Evolutionary conservation across 495 filamentous ascomycete species (phyloP).

Genomic region (Tuber umbilicatum): DNA sequence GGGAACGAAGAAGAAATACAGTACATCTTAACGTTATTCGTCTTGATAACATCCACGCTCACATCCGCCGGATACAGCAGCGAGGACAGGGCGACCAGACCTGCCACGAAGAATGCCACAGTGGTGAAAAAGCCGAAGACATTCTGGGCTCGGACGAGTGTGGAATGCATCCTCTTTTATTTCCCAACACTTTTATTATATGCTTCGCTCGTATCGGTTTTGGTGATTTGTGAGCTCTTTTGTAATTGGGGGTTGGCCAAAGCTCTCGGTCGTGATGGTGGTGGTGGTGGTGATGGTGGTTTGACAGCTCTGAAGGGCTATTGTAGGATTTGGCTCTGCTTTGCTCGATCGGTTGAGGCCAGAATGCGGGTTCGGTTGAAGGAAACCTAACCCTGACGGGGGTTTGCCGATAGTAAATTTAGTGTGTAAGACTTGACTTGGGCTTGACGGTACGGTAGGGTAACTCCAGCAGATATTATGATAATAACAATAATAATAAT

Average conservation of each 20-base stretch:
- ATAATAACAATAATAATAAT: no score
- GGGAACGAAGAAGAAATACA: constrained; percentile 1
- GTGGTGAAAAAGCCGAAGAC: constrained; percentile 98
- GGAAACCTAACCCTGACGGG: constrained; percentile 1
- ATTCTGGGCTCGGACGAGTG: constrained; percentile 74
- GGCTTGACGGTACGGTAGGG: no score
- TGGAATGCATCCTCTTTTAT: constrained; percentile 67
- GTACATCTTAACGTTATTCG: constrained; percentile 50
- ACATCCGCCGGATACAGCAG: constrained; percentile 63
- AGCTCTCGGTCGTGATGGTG: no score
- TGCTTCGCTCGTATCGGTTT: background rate
- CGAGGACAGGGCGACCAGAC: constrained; percentile 70
- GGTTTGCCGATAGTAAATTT: no score
- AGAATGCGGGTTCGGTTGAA: constrained; percentile 18
- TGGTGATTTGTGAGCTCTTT: no score
- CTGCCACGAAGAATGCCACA: constrained; percentile 73
- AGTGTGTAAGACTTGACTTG: no score
- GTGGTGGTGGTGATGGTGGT: background rate
- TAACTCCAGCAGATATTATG: no score
- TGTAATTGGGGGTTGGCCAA: no score
- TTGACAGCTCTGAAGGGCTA: background rate
- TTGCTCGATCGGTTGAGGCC: constrained; percentile 1
- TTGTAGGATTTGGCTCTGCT: background rate
- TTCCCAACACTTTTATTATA: background rate
- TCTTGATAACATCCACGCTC: constrained; percentile 45